These are phyloP conservation scores for Hypoxylon sp. DNA, from an alignment of 2,329 filamentous ascomycete species.

Conservation along the genomic window DNA sequence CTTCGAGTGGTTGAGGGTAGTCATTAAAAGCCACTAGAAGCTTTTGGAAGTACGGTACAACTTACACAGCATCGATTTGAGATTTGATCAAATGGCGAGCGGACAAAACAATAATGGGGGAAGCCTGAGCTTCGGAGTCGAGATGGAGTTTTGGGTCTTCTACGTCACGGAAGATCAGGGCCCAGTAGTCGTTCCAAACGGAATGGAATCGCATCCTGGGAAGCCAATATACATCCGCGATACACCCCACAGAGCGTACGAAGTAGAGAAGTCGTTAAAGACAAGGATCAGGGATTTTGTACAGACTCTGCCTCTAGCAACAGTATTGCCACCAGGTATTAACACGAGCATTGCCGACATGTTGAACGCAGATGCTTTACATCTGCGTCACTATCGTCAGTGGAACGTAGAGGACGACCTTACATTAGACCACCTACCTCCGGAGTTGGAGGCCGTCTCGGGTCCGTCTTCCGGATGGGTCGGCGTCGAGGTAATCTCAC, in stretches of 20 bases:
- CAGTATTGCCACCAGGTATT: background rate
- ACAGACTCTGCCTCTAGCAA: background rate
- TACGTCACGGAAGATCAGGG: background rate
- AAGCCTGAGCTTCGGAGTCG: constrained; percentile 31
- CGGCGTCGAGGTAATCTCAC: constrained; percentile 20
- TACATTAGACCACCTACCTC: background rate
- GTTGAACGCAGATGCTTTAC: background rate
- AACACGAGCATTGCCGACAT: background rate
- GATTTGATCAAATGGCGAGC: background rate
- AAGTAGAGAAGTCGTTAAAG: background rate
- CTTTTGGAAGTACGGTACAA: background rate
- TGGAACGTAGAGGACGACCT: background rate
- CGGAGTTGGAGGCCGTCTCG: background rate
- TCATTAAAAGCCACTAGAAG: background rate
- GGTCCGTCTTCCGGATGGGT: background rate
- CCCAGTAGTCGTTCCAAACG: background rate
- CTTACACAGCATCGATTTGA: background rate
- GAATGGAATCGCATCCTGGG: constrained; percentile 3
- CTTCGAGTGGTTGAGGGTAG: background rate
- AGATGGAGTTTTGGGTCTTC: constrained; percentile 29
- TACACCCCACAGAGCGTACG: background rate
- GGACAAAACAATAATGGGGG: background rate
- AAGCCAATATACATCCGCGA: background rate
- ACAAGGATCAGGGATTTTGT: background rate
- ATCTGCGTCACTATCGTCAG: background rate